Evolutionary conservation across 2,329 filamentous ascomycete genomes (phyloP).

Genomic region (Didymella arachidicola): DNA sequence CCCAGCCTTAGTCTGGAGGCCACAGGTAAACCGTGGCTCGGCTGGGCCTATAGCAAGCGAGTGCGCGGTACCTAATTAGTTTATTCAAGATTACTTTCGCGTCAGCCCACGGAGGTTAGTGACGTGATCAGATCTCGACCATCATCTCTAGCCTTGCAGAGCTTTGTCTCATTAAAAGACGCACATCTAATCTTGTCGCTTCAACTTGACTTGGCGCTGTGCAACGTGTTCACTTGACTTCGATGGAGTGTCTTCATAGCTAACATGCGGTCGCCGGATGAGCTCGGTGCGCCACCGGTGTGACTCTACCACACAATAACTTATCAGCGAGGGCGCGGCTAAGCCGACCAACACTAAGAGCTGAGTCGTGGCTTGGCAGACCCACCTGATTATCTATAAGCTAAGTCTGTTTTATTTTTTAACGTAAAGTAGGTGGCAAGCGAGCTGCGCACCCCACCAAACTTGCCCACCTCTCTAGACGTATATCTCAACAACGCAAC

Average conservation of each 20-base stretch:
- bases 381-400: too few relatives aligned
- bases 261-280: neutral
- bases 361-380: too few relatives aligned
- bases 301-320: neutral
- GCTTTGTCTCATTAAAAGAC: neutral
- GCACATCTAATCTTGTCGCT: too few relatives aligned
- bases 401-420: too few relatives aligned
- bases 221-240: neutral
- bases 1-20: neutral
- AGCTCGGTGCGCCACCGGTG: neutral
- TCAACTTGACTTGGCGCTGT: too few relatives aligned
- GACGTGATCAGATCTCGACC: neutral
- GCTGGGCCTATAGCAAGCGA: neutral
- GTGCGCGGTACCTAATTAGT: neutral
- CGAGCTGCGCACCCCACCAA: too few relatives aligned
- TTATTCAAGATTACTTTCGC: neutral
- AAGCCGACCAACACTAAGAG: too few relatives aligned
- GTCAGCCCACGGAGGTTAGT: neutral
- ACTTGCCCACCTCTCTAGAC: too few relatives aligned
- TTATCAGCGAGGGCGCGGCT: too few relatives aligned
- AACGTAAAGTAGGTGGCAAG: too few relatives aligned
- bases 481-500: too few relatives aligned
- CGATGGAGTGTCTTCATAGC: neutral
- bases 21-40: neutral
- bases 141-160: neutral